Evolutionary conservation across 208 protist species (phyloP), one percentile per base, ranked within the genome.

Genomic region (Wallacemonas collosoma): DNA sequence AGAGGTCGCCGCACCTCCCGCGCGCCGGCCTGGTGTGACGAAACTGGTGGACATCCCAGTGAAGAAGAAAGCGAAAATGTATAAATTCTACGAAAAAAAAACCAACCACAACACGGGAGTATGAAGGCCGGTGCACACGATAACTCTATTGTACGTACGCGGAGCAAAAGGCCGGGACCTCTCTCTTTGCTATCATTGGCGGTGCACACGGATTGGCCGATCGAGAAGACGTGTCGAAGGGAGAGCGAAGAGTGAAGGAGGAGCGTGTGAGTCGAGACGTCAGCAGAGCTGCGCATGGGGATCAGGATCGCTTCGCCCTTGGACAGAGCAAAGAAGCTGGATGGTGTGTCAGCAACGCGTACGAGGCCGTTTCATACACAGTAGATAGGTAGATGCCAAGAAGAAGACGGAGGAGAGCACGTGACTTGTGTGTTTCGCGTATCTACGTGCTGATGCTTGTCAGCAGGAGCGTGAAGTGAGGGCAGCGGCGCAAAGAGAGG

Each of bases 21-120:
- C 47, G 15, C 11, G 14, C n/a, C 72, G 74, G 26, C 68, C 66
- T 2, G 79, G 79, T 4, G 79, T 83, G 14, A 76, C 72, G 40
- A 76, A 80, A 55, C 38, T 58, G 38, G 72, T 55, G 2, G 73
- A 80, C 75, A 83, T 83, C 48, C 7, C 1, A 66, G 51, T n/a
- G 40, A 40, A 7, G 15, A n/a, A 35, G 51, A 35, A 56, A 56
- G n/a, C 6, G 45, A 50, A n/a, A 57, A 8, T 57, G 53, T 57
- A 57, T 57, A 17, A n/a, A 36, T 8, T 50, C 60, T 65, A 15
- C 5, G 36, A 11, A 6, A 36, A 38, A 15, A 35, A 71, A 44
- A 9, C 57, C 15, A 70, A 26, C 26, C 26, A 26, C 26, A 26
- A 26, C 26, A 26, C 26, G 26, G 26, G 26, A 26, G 26, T 26